Conservation (phyloP, 805 yeast genomes). For the Starmera quercuum region DNA sequence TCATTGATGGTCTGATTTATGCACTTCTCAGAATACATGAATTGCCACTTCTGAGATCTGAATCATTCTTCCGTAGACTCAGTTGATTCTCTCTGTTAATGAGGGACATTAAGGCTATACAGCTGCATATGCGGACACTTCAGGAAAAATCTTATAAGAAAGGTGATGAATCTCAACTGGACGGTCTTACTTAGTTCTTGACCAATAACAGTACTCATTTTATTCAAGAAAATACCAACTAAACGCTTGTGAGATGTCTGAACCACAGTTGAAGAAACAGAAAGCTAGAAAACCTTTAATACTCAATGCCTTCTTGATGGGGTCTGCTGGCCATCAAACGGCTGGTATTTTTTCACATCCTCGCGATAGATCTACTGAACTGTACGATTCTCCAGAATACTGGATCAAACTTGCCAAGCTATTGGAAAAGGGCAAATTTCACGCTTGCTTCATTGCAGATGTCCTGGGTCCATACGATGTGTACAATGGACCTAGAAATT, state of each 20-base stretch:
- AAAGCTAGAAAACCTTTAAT: slow-evolving; percentile 17
- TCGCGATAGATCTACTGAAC: slow-evolving; percentile 21
- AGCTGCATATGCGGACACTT: too few species aligned
- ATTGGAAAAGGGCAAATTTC: slow-evolving; percentile 29
- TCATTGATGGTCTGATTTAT: too few species aligned
- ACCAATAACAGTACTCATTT: too few species aligned
- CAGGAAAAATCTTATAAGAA: too few species aligned
- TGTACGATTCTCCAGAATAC: slow-evolving; percentile 21
- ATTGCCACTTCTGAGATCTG: too few species aligned
- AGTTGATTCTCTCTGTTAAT: too few species aligned
- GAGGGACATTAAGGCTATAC: too few species aligned
- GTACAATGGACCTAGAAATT: slow-evolving; percentile 18
- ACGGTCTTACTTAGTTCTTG: too few species aligned
- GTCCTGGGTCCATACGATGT: slow-evolving; percentile 31
- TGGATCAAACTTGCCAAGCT: slow-evolving; percentile 29
- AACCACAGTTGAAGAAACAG: slow-evolving; percentile 5
- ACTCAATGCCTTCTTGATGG: slow-evolving; percentile 30
- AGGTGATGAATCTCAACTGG: too few species aligned
- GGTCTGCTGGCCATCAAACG: slow-evolving; percentile 12
- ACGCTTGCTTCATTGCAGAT: slow-evolving; percentile 30
- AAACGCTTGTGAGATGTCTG: not conserved
- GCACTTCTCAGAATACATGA: too few species aligned
- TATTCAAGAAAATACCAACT: too few species aligned
- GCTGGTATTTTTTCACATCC: slow-evolving; percentile 32
- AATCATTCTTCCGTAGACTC: too few species aligned